Percentiles rank a stretch among this genome's conserved stretches.
These are phyloP conservation scores for Chamaecrista fasciculata DNA, from an alignment of 306 rosid species.

Conservation along the genomic window DNA sequence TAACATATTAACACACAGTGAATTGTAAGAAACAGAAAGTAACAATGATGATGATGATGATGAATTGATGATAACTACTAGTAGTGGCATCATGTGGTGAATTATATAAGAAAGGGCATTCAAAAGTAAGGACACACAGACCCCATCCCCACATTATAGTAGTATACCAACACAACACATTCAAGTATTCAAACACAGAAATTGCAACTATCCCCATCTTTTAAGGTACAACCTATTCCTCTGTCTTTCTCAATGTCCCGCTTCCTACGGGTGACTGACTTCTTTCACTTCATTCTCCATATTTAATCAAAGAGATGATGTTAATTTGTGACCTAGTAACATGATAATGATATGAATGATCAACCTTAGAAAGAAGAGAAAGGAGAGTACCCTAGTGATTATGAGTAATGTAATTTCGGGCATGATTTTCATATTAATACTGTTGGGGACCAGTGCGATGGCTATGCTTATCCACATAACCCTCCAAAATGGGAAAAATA, in stretches of 20 bases:
- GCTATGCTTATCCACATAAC: neutral
- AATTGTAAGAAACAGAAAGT: neutral
- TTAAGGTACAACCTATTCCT: neutral
- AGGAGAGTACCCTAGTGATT: neutral
- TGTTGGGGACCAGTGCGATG: neutral
- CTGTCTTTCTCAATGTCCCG: neutral
- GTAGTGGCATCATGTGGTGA: constrained; percentile 9
- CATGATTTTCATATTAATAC: neutral
- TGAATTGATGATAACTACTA: too few species aligned
- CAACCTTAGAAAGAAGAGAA: neutral
- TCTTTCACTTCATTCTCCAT: too few species aligned
- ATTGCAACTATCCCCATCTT: neutral
- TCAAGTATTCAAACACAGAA: too few species aligned
- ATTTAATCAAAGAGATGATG: too few species aligned
- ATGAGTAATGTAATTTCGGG: too few species aligned
- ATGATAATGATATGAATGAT: too few species aligned
- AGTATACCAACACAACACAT: too few species aligned
- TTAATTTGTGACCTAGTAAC: too few species aligned
- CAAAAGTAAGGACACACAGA: neutral
- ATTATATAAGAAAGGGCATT: neutral
- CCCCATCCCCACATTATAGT: neutral
- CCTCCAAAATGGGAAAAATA: neutral
- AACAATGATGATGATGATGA: neutral
- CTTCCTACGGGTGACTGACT: neutral
- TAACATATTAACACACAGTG: neutral